These are phyloP conservation scores for Madurella fahalii DNA, from an alignment of 2,329 filamentous ascomycete genomes.

Conservation along the genomic window DNA sequence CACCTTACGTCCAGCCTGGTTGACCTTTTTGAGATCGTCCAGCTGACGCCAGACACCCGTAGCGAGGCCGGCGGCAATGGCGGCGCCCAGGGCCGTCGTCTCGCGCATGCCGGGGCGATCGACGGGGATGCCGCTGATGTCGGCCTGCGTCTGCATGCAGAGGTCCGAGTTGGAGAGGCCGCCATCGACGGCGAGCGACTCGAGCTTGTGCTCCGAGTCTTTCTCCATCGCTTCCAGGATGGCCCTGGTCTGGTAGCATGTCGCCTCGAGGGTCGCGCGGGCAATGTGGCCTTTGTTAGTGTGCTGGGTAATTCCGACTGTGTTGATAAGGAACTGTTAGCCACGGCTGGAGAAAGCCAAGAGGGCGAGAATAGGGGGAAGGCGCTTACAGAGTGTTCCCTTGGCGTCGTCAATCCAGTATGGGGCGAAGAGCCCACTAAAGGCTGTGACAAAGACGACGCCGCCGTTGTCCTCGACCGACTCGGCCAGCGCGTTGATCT, in stretches of 20 bases:
- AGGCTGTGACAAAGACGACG: slow-evolving; percentile 83
- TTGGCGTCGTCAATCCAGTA: slow-evolving; percentile 95
- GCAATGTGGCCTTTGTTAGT: slow-evolving; percentile 84
- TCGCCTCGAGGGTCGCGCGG: slow-evolving; percentile 83
- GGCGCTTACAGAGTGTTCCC: slow-evolving; percentile 62
- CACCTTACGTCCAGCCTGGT: slow-evolving; percentile 62
- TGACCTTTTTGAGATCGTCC: slow-evolving; percentile 68
- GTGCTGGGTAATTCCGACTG: slow-evolving; percentile 76
- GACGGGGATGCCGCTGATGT: slow-evolving; percentile 77
- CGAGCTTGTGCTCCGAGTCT: slow-evolving; percentile 72
- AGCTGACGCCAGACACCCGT: slow-evolving; percentile 74
- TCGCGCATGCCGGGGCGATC: slow-evolving; percentile 85
- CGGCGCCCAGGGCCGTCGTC: slow-evolving; percentile 82
- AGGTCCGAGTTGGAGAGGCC: slow-evolving; percentile 86
- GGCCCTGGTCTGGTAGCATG: slow-evolving; percentile 88
- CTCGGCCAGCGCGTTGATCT: slow-evolving; percentile 49
- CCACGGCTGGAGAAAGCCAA: background rate
- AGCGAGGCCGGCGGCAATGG: slow-evolving; percentile 84
- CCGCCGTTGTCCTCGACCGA: slow-evolving; percentile 70
- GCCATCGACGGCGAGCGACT: slow-evolving; percentile 77
- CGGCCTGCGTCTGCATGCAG: slow-evolving; percentile 88
- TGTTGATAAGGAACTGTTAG: slow-evolving; percentile 26
- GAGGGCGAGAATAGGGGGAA: background rate
- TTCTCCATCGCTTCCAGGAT: slow-evolving; percentile 89
- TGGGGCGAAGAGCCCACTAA: slow-evolving; percentile 84